Evolutionary conservation across 75 land plant species (phyloP).

Genomic region (Selaginella moellendorffii): DNA sequence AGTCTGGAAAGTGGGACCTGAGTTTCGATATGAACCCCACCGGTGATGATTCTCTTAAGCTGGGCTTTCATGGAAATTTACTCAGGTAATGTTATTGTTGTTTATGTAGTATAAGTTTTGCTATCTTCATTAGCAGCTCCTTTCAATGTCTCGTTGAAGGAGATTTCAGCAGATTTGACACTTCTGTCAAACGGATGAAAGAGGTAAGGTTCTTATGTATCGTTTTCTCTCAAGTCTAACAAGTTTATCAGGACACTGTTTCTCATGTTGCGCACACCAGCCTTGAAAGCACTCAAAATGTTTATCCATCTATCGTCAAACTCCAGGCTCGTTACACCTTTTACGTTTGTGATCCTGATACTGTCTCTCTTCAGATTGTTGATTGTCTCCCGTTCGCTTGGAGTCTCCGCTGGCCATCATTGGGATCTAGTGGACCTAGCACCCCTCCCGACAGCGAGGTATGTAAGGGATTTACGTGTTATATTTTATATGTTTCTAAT

Average conservation of each 20-base stretch:
- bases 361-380: constrained; percentile 35
- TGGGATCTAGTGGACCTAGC: constrained; percentile 8
- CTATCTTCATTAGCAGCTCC: constrained; percentile 32
- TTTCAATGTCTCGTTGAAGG: constrained; percentile 73
- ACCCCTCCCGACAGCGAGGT: constrained; percentile 21
- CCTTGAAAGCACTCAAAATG: constrained; percentile 73
- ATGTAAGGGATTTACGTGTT: neutral
- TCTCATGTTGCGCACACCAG: constrained; percentile 46
- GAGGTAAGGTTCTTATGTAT: constrained; percentile 31
- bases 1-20: constrained; percentile 91
- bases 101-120: neutral
- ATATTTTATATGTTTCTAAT: constrained; percentile 22
- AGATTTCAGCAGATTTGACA: constrained; percentile 35
- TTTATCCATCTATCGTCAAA: constrained; percentile 57
- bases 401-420: constrained; percentile 51
- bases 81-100: constrained; percentile 45
- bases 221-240: neutral
- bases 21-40: constrained; percentile 21
- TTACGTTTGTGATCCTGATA: neutral
- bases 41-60: neutral
- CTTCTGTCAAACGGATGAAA: constrained; percentile 43
- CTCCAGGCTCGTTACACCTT: constrained; percentile 48
- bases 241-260: constrained; percentile 44
- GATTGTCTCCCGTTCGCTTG: constrained; percentile 64
- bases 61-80: constrained; percentile 56